Percentiles rank a stretch among this genome's conserved stretches.
Conservation (phyloP, 345 rosid species). For the Gossypium rotundifolium region DNA sequence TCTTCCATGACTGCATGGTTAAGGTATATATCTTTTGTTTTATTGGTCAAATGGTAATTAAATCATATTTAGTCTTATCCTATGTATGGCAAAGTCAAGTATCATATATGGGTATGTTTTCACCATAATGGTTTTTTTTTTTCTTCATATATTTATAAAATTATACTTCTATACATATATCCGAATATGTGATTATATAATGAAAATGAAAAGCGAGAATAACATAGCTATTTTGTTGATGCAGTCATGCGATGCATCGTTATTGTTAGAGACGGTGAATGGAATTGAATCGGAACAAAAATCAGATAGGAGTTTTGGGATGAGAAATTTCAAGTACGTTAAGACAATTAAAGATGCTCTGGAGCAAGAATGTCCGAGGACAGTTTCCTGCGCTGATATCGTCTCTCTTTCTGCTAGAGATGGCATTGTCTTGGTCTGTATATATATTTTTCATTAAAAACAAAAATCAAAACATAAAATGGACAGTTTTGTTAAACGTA, state of each 20-base stretch:
- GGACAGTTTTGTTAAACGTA: background rate
- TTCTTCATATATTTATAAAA: no score
- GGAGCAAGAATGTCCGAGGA: slow-evolving; percentile 60
- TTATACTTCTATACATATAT: no score
- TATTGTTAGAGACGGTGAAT: slow-evolving; percentile 45
- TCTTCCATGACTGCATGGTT: slow-evolving; percentile 80
- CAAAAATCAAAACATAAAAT: background rate
- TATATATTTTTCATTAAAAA: background rate
- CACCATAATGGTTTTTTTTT: no score
- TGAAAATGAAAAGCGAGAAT: background rate
- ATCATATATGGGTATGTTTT: no score
- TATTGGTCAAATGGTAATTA: background rate
- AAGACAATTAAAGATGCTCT: slow-evolving; percentile 66
- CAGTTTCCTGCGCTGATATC: slow-evolving; percentile 81
- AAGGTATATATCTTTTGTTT: slow-evolving; percentile 25
- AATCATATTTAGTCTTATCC: no score
- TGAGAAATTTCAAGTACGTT: slow-evolving; percentile 84
- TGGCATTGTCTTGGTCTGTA: slow-evolving; percentile 58
- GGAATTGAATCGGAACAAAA: slow-evolving; percentile 59
- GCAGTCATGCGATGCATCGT: slow-evolving; percentile 81
- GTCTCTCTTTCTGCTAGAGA: slow-evolving; percentile 83
- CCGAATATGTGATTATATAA: no score
- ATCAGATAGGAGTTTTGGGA: slow-evolving; percentile 66
- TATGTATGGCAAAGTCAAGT: no score
- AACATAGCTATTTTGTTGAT: background rate